Conservation (phyloP, 2,329 filamentous ascomycete species). For the Diplodia intermedia region DNA sequence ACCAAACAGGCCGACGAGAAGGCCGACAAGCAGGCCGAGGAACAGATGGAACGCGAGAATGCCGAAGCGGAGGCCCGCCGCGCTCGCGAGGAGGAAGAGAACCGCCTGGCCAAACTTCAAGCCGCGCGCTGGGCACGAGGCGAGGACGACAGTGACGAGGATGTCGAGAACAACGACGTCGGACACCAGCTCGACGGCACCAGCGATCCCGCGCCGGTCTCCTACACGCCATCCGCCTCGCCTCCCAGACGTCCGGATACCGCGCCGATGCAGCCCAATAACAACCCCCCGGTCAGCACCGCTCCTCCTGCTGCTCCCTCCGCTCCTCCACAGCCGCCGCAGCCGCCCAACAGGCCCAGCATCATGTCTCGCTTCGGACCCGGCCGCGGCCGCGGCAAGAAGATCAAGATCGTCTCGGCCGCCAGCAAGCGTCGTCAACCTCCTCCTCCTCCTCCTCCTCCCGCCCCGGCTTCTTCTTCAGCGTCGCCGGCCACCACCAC, state of each 20-base stretch:
- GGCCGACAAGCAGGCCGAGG: conserved; percentile 32
- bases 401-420: conserved; percentile 45
- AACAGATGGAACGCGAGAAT: neutral
- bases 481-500: neutral
- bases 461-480: neutral
- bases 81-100: conserved; percentile 19
- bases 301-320: neutral
- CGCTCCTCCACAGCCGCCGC: conserved; percentile 11
- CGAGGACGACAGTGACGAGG: neutral
- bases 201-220: conserved; percentile 14
- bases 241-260: neutral
- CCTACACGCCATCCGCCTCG: neutral
- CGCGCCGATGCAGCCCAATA: neutral
- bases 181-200: conserved; percentile 8
- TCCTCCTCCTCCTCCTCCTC: no score
- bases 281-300: neutral
- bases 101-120: conserved; percentile 23
- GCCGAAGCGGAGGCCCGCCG: conserved; percentile 11
- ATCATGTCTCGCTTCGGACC: conserved; percentile 15
- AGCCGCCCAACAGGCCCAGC: conserved; percentile 32
- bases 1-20: conserved; percentile 31
- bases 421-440: neutral
- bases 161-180: neutral
- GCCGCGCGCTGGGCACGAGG: conserved; percentile 19
- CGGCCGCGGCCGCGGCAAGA: conserved; percentile 39